Conservation (phyloP, 345 rosid genomes). For the Alliaria petiolata region DNA sequence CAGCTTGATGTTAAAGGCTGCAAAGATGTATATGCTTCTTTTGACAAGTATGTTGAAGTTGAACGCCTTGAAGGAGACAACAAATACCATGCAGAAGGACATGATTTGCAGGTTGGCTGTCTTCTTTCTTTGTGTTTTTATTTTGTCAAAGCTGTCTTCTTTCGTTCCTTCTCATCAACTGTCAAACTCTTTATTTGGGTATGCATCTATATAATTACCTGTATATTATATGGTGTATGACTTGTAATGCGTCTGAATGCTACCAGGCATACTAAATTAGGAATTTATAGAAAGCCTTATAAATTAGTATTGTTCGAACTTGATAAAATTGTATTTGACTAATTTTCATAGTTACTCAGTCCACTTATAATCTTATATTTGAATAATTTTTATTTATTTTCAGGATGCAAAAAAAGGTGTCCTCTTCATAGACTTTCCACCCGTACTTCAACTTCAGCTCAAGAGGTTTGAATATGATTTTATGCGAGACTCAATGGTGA, state of each 20-base stretch:
- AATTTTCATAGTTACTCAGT: not conserved
- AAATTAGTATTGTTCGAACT: not conserved
- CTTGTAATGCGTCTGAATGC: not conserved
- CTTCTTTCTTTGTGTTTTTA: not conserved
- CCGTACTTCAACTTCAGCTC: conserved; percentile 95
- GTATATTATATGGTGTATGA: not conserved
- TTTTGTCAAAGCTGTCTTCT: conserved; percentile 14
- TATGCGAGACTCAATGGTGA: conserved; percentile 95
- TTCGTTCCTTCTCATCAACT: not conserved
- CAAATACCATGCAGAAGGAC: conserved; percentile 91
- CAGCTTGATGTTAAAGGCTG: conserved; percentile 99
- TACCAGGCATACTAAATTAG: conserved; percentile 10
- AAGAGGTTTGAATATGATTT: conserved; percentile 98
- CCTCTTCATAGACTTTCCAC: conserved; percentile 87
- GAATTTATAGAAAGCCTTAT: not conserved
- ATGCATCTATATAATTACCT: not conserved
- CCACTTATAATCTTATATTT: not conserved
- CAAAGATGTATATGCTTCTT: conserved; percentile 94
- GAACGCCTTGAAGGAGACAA: conserved; percentile 98
- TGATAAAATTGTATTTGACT: not conserved
- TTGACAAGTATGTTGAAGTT: conserved; percentile 98
- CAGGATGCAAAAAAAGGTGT: conserved; percentile 99
- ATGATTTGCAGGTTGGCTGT: conserved; percentile 82
- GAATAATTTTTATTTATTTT: conserved; percentile 1
- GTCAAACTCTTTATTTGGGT: not conserved